Evolutionary conservation across 768 basidiomycete species (phyloP).

Genomic region (Lentinula aciculospora): DNA sequence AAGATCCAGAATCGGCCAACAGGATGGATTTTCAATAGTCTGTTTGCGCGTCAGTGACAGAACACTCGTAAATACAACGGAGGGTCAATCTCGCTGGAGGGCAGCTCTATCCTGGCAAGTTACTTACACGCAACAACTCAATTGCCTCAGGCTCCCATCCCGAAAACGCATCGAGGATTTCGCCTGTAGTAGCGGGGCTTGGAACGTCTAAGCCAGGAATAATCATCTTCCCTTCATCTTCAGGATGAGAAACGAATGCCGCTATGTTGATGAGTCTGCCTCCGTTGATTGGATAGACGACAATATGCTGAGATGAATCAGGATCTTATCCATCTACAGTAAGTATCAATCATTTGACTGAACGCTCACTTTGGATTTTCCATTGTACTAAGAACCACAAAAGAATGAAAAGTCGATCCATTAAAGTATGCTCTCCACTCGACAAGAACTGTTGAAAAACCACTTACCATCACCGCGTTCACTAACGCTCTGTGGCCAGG

Average conservation of each 20-base stretch:
- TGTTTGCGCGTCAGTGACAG: background rate
- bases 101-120: too few relatives aligned
- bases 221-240: slow-evolving; percentile 28
- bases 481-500: slow-evolving; percentile 25
- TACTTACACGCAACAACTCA: slow-evolving; percentile 36
- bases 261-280: slow-evolving; percentile 46
- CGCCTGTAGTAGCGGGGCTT: slow-evolving; percentile 27
- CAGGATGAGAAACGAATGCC: slow-evolving; percentile 29
- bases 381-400: slow-evolving; percentile 30
- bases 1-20: slow-evolving; percentile 28
- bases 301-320: slow-evolving; percentile 37
- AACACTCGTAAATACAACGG: too few relatives aligned
- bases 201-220: slow-evolving; percentile 24
- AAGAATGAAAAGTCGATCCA: too few relatives aligned
- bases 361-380: slow-evolving; percentile 24
- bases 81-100: too few relatives aligned
- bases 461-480: slow-evolving; percentile 21
- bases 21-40: slow-evolving; percentile 16
- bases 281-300: slow-evolving; percentile 46
- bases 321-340: background rate
- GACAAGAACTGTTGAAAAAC: background rate
- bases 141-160: slow-evolving; percentile 43
- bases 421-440: too few relatives aligned
- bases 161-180: slow-evolving; percentile 29
- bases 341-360: background rate